Conservation (phyloP, 2,329 filamentous ascomycete species). For the Alternaria arborescens region DNA sequence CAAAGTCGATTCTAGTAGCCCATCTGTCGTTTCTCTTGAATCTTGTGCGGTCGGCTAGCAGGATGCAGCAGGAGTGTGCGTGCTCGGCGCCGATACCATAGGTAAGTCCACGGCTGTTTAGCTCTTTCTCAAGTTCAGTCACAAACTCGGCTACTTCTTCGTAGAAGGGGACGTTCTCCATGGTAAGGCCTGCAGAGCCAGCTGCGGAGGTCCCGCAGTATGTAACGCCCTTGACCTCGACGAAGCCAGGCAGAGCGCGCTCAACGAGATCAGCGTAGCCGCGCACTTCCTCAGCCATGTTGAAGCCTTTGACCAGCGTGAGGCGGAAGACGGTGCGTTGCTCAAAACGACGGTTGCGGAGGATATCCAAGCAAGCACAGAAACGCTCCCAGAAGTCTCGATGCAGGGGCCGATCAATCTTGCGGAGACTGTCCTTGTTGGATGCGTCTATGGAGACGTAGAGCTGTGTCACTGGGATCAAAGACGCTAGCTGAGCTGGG, state of each 20-base stretch:
- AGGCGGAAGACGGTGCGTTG: constrained; percentile 95
- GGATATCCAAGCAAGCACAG: constrained; percentile 86
- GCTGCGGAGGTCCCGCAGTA: constrained; percentile 93
- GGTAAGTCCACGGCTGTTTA: constrained; percentile 73
- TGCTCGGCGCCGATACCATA: constrained; percentile 97
- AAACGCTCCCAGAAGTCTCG: constrained; percentile 98
- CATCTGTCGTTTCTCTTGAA: constrained; percentile 82
- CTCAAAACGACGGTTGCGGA: constrained; percentile 80
- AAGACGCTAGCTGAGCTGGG: constrained; percentile 82
- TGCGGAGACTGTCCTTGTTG: constrained; percentile 84
- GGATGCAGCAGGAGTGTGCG: constrained; percentile 90
- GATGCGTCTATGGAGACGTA: constrained; percentile 97
- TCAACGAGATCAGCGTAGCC: constrained; percentile 92
- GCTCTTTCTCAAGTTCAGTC: constrained; percentile 72
- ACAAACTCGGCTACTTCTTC: constrained; percentile 88
- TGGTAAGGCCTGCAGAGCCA: constrained; percentile 85
- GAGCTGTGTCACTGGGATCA: constrained; percentile 89
- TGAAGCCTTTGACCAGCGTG: constrained; percentile 97
- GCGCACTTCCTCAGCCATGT: constrained; percentile 89
- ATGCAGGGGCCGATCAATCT: constrained; percentile 91
- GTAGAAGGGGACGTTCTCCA: constrained; percentile 98
- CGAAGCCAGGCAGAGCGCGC: constrained; percentile 85
- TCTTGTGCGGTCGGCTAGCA: constrained; percentile 77
- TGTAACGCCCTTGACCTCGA: constrained; percentile 96
- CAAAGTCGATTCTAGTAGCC: constrained; percentile 92